These are phyloP conservation scores for Pichia sporocuriosa DNA, from an alignment of 805 yeast species.

Conservation along the genomic window DNA sequence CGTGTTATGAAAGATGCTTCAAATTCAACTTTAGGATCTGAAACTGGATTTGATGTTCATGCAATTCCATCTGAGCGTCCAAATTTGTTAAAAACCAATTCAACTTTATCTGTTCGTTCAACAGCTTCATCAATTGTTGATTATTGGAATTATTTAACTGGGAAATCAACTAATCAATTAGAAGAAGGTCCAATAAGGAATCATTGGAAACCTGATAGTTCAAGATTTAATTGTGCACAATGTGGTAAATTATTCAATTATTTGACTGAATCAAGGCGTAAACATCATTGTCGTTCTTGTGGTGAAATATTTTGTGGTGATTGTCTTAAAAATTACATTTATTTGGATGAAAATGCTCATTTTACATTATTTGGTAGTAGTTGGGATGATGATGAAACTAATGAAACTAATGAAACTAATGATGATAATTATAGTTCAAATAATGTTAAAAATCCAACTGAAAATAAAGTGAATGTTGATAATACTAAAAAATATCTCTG, in stretches of 20 bases:
- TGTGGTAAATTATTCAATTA: slow-evolving; percentile 66
- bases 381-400: slow-evolving; percentile 13
- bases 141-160: slow-evolving; percentile 23
- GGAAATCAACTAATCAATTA: slow-evolving; percentile 10
- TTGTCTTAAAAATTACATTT: slow-evolving; percentile 31
- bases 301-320: slow-evolving; percentile 36
- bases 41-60: slow-evolving; percentile 11
- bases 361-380: slow-evolving; percentile 30
- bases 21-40: slow-evolving; percentile 3
- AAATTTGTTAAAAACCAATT: slow-evolving; percentile 10
- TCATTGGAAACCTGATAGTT: slow-evolving; percentile 73
- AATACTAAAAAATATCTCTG: slow-evolving; percentile 25
- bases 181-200: slow-evolving; percentile 41
- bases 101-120: slow-evolving; percentile 23
- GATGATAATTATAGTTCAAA: neutral
- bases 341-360: slow-evolving; percentile 30
- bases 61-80: slow-evolving; percentile 7
- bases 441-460: neutral
- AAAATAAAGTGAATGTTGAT: neutral
- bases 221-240: slow-evolving; percentile 55
- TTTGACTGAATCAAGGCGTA: slow-evolving; percentile 57
- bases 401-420: neutral
- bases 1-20: slow-evolving; percentile 30
- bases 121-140: slow-evolving; percentile 20
- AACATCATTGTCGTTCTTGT: slow-evolving; percentile 36